Evolutionary conservation across 352 stramenopile species (phyloP).

Genomic region (Globisporangium cystogenes): DNA sequence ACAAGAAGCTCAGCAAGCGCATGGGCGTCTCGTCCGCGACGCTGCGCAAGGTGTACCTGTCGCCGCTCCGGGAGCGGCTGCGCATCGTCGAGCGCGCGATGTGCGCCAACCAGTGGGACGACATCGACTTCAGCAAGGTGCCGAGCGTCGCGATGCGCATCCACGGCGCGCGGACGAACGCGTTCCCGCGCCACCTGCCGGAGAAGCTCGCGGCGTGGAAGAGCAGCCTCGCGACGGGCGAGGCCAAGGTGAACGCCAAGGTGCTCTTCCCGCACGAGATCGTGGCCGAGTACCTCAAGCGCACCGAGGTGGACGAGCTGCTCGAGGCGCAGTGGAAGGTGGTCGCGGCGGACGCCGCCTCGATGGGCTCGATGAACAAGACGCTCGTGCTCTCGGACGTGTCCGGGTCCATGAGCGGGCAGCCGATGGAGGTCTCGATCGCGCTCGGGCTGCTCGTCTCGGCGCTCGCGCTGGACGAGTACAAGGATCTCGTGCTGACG

Average conservation of each 20-base stretch:
- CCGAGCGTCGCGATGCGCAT: slow-evolving; percentile 45
- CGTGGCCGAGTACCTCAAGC: slow-evolving; percentile 29
- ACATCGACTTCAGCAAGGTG: slow-evolving; percentile 31
- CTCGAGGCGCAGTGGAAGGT: slow-evolving; percentile 52
- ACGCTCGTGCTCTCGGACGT: slow-evolving; percentile 52
- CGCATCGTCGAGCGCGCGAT: slow-evolving; percentile 40
- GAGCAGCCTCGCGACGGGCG: slow-evolving; percentile 18
- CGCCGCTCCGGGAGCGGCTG: slow-evolving; percentile 30
- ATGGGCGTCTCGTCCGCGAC: slow-evolving; percentile 34
- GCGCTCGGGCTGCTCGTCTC: slow-evolving; percentile 36
- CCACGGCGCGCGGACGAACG: slow-evolving; percentile 32
- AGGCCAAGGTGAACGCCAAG: slow-evolving; percentile 40
- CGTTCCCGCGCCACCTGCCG: slow-evolving; percentile 27
- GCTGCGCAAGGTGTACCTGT: slow-evolving; percentile 42
- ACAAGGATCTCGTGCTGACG: slow-evolving; percentile 50
- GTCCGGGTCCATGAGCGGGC: slow-evolving; percentile 31
- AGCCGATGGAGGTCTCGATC: slow-evolving; percentile 37
- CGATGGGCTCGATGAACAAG: slow-evolving; percentile 14
- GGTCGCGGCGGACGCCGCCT: slow-evolving; percentile 17
- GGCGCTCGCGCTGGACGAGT: slow-evolving; percentile 30
- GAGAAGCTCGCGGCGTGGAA: slow-evolving; percentile 36
- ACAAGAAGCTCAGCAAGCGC: slow-evolving; percentile 38
- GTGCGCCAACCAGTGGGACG: slow-evolving; percentile 44
- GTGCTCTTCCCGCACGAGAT: slow-evolving; percentile 46
- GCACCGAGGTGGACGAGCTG: slow-evolving; percentile 20